Base-by-base conservation (phyloP, 768 basidiomycete genomes). In the Russula virescens region DNA sequence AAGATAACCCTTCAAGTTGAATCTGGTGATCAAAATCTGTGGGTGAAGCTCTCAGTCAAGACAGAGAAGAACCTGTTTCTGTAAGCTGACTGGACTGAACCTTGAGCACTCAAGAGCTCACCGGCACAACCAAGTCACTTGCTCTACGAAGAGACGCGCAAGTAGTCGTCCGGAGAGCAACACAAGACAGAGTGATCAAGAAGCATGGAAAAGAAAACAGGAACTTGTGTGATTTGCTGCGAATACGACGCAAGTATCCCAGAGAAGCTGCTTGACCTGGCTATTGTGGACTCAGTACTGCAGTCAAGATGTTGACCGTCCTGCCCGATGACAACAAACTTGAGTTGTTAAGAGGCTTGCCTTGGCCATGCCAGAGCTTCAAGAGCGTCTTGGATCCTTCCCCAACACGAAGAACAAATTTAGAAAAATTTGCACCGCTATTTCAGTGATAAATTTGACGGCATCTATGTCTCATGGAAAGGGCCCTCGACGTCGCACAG, bases 111-210 rank as follows among this genome's bases (percentile, higher is more conserved):
- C 63, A 64, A 64, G 63, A 60, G 63, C 47, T 40, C 34, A 47
- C 58, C 34, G 38, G 38, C 48, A 16, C 50, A 47, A 55, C 26
- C 52, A 45, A 64, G 42, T 8, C 38, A 64, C 28, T 19, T 23
- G 31, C 63, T 60, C 58, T 47, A 14, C 19, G 45, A 64, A 60
- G 53, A 55, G 63, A 50, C 58, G 40, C n/a, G 26, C 40, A 60
- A 64, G 10, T 19, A 34, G 53, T 45, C 14, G 58, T 60, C 63
- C 34, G 34, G 58, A 60, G 62, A 23, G 34, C 38, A 43, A 60
- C 53, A 43, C 63, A 63, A 63, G 62, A 34, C 38, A 63, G 63
- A 64, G 63, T 64, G 63, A 64, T 55, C 57, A 64, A 64, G 58
- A 64, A 55, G 35, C 48, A n/a, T 60, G 21, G 42, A 49, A 54